Evolutionary conservation across 352 stramenopile species (phyloP).

Genomic region (Peronosclerospora sorghi): DNA sequence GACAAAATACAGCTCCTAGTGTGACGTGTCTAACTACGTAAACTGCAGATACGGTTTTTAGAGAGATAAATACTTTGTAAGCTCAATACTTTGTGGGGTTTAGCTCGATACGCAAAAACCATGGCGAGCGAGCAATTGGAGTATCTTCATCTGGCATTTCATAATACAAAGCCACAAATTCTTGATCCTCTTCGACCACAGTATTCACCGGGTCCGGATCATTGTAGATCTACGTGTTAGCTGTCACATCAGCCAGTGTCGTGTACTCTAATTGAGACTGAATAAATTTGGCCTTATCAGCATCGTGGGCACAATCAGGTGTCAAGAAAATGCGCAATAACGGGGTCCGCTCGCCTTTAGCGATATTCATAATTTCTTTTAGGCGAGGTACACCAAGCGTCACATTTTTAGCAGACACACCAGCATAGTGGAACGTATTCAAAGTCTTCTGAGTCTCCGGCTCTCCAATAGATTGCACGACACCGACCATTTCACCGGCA

Average conservation of each 20-base stretch:
- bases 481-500: constrained; percentile 97
- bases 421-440: constrained; percentile 99
- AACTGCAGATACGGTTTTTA: no score
- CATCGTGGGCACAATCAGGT: no score
- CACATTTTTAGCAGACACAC: constrained; percentile 99
- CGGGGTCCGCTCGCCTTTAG: constrained; percentile 96
- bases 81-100: constrained; percentile 96
- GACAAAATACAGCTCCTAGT: no score
- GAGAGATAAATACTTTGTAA: no score
- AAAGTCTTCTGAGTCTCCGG: constrained; percentile 99
- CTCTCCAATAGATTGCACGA: constrained; percentile 99
- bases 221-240: no score
- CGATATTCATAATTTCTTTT: no score
- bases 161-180: constrained; percentile 97
- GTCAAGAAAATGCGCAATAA: no score
- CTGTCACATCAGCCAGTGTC: constrained; percentile 92
- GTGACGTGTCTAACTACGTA: no score
- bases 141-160: constrained; percentile 96
- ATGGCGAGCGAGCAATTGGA: constrained; percentile 89
- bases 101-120: constrained; percentile 97
- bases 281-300: constrained; percentile 84
- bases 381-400: no score
- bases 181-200: no score
- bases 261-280: constrained; percentile 96
- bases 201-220: no score